Evolutionary conservation across 192 early-diverging fungal genomes (phyloP).

Genomic region (Podila epigama): DNA sequence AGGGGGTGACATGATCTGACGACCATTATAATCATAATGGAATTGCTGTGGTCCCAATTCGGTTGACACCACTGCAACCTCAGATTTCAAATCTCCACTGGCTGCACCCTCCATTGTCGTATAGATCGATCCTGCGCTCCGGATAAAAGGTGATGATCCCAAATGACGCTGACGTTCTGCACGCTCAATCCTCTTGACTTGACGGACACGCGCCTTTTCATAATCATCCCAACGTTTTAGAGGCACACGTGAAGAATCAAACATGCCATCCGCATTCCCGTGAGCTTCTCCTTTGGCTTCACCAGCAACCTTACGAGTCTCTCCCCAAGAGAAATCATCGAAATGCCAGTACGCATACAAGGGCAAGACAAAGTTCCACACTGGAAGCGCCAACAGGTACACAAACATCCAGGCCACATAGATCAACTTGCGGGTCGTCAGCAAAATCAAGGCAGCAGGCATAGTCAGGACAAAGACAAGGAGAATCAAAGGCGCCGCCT

Average conservation of each 20-base stretch:
- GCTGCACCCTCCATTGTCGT: slow-evolving; percentile 25
- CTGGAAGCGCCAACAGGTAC: slow-evolving; percentile 79
- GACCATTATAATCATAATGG: slow-evolving; percentile 48
- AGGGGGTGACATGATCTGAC: slow-evolving; percentile 35
- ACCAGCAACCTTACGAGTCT: slow-evolving; percentile 76
- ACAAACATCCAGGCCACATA: slow-evolving; percentile 96
- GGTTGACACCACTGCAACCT: neutral
- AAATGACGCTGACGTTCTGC: slow-evolving; percentile 47
- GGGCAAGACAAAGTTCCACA: slow-evolving; percentile 95
- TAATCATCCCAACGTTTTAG: slow-evolving; percentile 89
- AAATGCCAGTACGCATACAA: slow-evolving; percentile 94
- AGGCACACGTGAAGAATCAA: slow-evolving; percentile 82
- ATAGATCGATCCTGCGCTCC: neutral
- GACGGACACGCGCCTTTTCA: slow-evolving; percentile 78
- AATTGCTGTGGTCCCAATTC: slow-evolving; percentile 50
- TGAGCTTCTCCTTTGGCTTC: slow-evolving; percentile 81
- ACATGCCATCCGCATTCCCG: slow-evolving; percentile 75
- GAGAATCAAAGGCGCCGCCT: slow-evolving; percentile 78
- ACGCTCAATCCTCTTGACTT: slow-evolving; percentile 73
- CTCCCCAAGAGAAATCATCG: slow-evolving; percentile 91
- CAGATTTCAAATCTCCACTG: slow-evolving; percentile 11
- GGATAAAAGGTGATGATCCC: slow-evolving; percentile 44
- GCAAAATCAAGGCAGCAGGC: slow-evolving; percentile 88
- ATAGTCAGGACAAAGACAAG: slow-evolving; percentile 85
- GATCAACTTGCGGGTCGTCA: slow-evolving; percentile 85